phyloP scores from a whole-genome alignment of 768 basidiomycete genomes.

The Auricularia cornea region DNA sequence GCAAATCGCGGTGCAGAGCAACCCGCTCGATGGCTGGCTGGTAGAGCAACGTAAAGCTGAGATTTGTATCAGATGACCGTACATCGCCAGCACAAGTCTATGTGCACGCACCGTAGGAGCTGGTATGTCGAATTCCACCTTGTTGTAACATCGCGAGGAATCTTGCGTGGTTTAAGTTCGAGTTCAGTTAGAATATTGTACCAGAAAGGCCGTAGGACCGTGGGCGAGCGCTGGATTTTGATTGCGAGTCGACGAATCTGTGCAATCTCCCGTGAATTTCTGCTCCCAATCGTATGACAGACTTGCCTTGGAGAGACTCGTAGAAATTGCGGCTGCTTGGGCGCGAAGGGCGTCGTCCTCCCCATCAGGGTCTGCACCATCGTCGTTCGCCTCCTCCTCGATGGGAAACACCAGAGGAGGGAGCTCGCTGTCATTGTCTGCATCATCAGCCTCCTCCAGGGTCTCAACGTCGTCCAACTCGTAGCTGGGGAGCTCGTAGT shows the following conservation, averaged over 20 bases:
- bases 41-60: not conserved
- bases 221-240: conserved; percentile 20
- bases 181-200: conserved; percentile 7
- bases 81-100: not conserved
- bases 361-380: conserved; percentile 3
- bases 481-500: not conserved
- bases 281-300: not conserved
- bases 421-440: conserved; percentile 1
- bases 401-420: not conserved
- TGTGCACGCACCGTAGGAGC: conserved; percentile 27
- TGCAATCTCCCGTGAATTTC: not conserved
- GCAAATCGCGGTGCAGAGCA: no score
- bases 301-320: not conserved
- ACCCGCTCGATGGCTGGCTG: not conserved
- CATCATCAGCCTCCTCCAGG: conserved; percentile 10
- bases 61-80: not conserved
- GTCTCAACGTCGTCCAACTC: not conserved
- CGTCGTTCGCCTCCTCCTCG: not conserved
- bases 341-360: not conserved
- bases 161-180: conserved; percentile 13
- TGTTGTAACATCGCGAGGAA: conserved; percentile 32
- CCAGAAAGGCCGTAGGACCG: conserved; percentile 25
- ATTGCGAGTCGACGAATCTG: conserved; percentile 17
- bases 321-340: not conserved
- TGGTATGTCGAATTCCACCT: conserved; percentile 32